Conservation (phyloP, 768 basidiomycete genomes). For the Suillus decipiens region DNA sequence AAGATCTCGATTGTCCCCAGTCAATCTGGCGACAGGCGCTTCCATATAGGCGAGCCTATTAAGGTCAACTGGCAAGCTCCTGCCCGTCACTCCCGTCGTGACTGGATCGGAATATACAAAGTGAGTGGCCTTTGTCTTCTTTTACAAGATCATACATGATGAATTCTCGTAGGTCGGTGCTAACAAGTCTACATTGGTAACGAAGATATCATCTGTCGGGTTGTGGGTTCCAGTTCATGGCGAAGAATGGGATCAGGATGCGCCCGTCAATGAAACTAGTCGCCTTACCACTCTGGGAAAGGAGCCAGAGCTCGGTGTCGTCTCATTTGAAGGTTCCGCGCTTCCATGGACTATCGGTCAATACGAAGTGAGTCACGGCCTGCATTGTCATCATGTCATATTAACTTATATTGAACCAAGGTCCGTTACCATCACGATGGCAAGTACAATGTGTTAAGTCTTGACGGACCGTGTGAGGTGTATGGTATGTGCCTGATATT, state of each 20-base stretch:
- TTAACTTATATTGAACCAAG: conserved; percentile 34
- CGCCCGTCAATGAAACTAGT: conserved; percentile 50
- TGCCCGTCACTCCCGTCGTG: conserved; percentile 78
- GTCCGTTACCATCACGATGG: conserved; percentile 95
- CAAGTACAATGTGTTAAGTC: conserved; percentile 92
- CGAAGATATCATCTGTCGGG: conserved; percentile 81
- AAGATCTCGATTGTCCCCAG: conserved; percentile 59
- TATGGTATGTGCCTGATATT: conserved; percentile 59
- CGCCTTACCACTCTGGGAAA: conserved; percentile 35
- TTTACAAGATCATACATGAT: conserved; percentile 8
- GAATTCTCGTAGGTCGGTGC: conserved; percentile 66
- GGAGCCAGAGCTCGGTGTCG: conserved; percentile 58
- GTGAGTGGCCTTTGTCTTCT: conserved; percentile 39
- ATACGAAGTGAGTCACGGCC: conserved; percentile 61
- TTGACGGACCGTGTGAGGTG: conserved; percentile 85
- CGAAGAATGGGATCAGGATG: conserved; percentile 93
- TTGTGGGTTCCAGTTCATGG: conserved; percentile 92
- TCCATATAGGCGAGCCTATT: conserved; percentile 92
- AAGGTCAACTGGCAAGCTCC: conserved; percentile 87
- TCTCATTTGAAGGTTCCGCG: conserved; percentile 75
- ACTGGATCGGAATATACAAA: conserved; percentile 95
- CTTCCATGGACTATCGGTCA: conserved; percentile 85
- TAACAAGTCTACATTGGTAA: conserved; percentile 81
- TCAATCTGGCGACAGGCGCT: conserved; percentile 54
- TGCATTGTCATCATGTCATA: background rate